Evolutionary conservation across 805 yeast species (phyloP).

Genomic region (Suhomyces kilbournensis): DNA sequence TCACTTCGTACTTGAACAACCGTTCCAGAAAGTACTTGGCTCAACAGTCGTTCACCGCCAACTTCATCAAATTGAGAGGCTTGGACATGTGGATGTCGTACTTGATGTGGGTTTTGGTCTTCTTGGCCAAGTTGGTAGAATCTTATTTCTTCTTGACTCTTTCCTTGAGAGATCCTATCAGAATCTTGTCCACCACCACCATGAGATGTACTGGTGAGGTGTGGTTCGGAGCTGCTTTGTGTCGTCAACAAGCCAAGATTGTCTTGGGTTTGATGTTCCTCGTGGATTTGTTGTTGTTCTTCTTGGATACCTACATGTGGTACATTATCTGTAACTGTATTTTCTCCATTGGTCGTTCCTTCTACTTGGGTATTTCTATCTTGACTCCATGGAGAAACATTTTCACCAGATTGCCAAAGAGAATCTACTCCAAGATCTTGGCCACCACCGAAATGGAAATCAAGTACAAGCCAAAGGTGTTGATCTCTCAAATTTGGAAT

Average conservation of each 20-base stretch:
- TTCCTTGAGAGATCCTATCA: slow-evolving; percentile 91
- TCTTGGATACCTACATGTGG: slow-evolving; percentile 99
- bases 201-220: slow-evolving; percentile 96
- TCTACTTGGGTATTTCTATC: slow-evolving; percentile 97
- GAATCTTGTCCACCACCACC: slow-evolving; percentile 75
- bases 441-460: slow-evolving; percentile 99
- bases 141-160: slow-evolving; percentile 89
- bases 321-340: slow-evolving; percentile 92
- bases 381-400: slow-evolving; percentile 99
- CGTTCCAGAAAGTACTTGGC: slow-evolving; percentile 85
- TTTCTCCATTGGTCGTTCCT: slow-evolving; percentile 95
- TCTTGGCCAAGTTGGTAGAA: slow-evolving; percentile 84
- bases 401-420: slow-evolving; percentile 95
- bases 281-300: slow-evolving; percentile 91
- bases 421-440: slow-evolving; percentile 95
- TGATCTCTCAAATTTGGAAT: slow-evolving; percentile 98
- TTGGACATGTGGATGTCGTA: slow-evolving; percentile 96
- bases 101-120: slow-evolving; percentile 84
- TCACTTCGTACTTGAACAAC: slow-evolving; percentile 87
- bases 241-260: slow-evolving; percentile 84
- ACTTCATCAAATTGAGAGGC: slow-evolving; percentile 76
- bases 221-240: slow-evolving; percentile 76
- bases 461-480: slow-evolving; percentile 96
- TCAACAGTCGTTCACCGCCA: slow-evolving; percentile 94
- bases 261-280: slow-evolving; percentile 89